Percentiles rank a stretch among this genome's conserved stretches.
phyloP scores from a whole-genome alignment of 2,329 filamentous ascomycete species.

The Ceratocystis colombiana region DNA sequence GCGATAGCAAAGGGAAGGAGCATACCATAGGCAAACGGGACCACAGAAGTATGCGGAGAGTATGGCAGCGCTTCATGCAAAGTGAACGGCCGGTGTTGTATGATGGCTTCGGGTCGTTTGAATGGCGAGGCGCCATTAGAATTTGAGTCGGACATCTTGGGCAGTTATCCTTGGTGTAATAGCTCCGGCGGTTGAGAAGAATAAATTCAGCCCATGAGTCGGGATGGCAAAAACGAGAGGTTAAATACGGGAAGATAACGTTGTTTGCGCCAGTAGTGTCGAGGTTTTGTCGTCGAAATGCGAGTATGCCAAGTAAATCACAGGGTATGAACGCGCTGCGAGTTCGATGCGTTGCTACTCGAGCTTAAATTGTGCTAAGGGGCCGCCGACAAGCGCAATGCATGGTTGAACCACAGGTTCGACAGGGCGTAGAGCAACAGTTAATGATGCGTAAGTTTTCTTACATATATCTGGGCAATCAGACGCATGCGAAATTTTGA shows the following conservation, averaged over 20 bases:
- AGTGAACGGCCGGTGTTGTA: constrained; percentile 41
- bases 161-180: background rate
- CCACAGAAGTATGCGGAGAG: constrained; percentile 69
- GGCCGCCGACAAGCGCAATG: constrained; percentile 14
- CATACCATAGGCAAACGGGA: constrained; percentile 65
- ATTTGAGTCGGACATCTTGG: constrained; percentile 18
- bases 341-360: constrained; percentile 13
- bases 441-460: background rate
- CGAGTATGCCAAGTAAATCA: background rate
- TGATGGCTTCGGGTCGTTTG: constrained; percentile 21
- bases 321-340: constrained; percentile 2
- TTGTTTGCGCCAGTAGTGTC: constrained; percentile 10
- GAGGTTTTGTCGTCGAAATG: constrained; percentile 7
- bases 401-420: constrained; percentile 12
- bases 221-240: background rate
- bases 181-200: background rate
- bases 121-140: constrained; percentile 22
- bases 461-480: background rate
- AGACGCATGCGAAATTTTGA: background rate
- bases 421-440: background rate
- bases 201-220: constrained; percentile 5
- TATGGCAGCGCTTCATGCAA: constrained; percentile 71
- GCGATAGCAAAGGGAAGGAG: constrained; percentile 8
- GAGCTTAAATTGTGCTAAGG: constrained; percentile 16
- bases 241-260: background rate